Evolutionary conservation across 1,139 yeast species (phyloP), one percentile per base, ranked within the genome.

Genomic region (Kodamaea ohmeri): DNA sequence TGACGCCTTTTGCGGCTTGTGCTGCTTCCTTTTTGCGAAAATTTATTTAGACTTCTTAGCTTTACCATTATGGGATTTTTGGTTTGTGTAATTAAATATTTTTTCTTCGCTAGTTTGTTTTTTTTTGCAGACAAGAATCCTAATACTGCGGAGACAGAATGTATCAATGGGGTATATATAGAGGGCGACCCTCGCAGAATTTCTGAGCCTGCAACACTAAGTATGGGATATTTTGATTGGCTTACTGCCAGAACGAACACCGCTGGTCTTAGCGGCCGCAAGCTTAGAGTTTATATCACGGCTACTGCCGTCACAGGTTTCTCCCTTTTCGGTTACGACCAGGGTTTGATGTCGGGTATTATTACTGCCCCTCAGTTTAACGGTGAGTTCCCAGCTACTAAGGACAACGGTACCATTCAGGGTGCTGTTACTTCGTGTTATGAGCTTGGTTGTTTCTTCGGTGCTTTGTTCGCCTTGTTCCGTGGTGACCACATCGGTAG

Each of bases 391-490:
- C 85, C 86, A 4, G 72, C 75, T 7, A 74, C 80, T 16, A 51
- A 53, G 32, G 51, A 47, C 25, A 51, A 49, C 32, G 52, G 55
- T 35, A 58, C 55, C 35, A 63, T 75, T 32, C 83, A 82, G 59
- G 89, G 89, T 56, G 81, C 82, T 3, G 81, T 80, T 30, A 80
- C 84, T 6, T 72, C 89, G 0, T 76, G 83, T 58, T 84, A 82
- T 58, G 90, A 83, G 55, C 60, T 84, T 40, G 94, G 94, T 11
- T 83, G 89, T 68, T 77, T 84, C 66, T 71, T 76, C 47, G 94
- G 94, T 48, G 87, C 89, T 52, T 47, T 76, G 46, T 71, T 79
- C 43, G 83, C 84, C 6, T 71, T 81, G 62, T 65, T 73, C 51
- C 60, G 66, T 45, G 92, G 92, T 55, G 88, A 82, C 46, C 60